phyloP scores from a whole-genome alignment of 805 yeast species.

The Spencermartinsiella europaea region DNA sequence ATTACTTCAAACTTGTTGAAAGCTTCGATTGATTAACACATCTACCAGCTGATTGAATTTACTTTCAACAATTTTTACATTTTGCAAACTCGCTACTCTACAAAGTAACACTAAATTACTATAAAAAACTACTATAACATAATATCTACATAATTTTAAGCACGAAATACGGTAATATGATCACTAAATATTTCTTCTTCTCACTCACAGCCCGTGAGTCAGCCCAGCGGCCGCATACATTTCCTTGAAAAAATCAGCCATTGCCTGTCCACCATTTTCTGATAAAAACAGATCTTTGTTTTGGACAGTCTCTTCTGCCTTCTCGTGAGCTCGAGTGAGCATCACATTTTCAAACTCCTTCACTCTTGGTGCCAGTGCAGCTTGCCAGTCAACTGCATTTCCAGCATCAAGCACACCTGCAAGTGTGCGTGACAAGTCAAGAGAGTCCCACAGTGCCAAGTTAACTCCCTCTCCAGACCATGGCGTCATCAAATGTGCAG shows the following conservation, averaged over 20 bases:
- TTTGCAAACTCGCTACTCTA: too few species aligned
- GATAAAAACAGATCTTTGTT: background rate
- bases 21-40: too few species aligned
- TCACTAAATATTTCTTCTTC: too few species aligned
- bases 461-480: constrained; percentile 1
- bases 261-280: background rate
- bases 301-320: background rate
- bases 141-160: too few species aligned
- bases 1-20: too few species aligned
- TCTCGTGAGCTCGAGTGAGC: background rate
- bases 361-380: background rate
- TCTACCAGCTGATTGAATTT: too few species aligned
- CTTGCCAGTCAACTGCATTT: background rate
- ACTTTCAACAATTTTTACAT: too few species aligned
- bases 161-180: too few species aligned
- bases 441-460: constrained; percentile 1
- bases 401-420: background rate
- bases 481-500: constrained; percentile 2
- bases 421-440: background rate
- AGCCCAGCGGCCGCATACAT: background rate
- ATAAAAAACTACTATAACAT: too few species aligned
- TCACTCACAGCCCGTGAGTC: too few species aligned
- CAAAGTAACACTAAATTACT: too few species aligned
- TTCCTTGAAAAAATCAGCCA: background rate
- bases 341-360: background rate